phyloP scores from a whole-genome alignment of 345 rosid genomes.

The Gossypium rotundifolium region DNA sequence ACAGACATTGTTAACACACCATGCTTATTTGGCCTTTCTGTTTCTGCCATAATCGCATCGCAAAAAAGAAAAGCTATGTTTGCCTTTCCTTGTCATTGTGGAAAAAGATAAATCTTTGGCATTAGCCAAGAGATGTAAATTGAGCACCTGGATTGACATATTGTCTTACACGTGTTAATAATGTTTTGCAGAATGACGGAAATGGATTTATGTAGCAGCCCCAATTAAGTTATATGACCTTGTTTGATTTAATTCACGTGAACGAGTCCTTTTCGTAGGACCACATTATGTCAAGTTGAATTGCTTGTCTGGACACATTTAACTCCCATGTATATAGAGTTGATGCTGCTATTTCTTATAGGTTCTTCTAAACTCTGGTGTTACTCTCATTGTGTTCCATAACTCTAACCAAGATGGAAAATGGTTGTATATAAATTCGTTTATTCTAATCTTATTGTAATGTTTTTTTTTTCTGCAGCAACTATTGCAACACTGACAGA shows the following conservation, averaged over 20 bases:
- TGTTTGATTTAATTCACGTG: not conserved
- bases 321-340: not conserved
- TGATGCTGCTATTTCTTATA: not conserved
- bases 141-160: not conserved
- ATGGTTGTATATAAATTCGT: constrained; percentile 10
- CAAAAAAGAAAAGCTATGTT: not conserved
- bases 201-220: not conserved
- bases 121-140: not conserved
- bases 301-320: not conserved
- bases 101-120: not conserved
- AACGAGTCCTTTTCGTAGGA: not conserved
- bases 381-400: not conserved
- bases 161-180: not conserved
- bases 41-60: not conserved
- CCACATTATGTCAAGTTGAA: not conserved
- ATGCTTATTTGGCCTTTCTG: not conserved
- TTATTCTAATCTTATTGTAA: constrained; percentile 21
- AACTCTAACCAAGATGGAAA: not conserved
- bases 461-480: constrained; percentile 50
- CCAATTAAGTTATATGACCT: not conserved
- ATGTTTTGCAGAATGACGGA: not conserved
- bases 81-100: not conserved
- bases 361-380: not conserved
- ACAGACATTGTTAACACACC: not conserved
- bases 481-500: constrained; percentile 77